Evolutionary conservation across 2,329 filamentous ascomycete species (phyloP).

Genomic region (Ophiostoma himal-ulmi): DNA sequence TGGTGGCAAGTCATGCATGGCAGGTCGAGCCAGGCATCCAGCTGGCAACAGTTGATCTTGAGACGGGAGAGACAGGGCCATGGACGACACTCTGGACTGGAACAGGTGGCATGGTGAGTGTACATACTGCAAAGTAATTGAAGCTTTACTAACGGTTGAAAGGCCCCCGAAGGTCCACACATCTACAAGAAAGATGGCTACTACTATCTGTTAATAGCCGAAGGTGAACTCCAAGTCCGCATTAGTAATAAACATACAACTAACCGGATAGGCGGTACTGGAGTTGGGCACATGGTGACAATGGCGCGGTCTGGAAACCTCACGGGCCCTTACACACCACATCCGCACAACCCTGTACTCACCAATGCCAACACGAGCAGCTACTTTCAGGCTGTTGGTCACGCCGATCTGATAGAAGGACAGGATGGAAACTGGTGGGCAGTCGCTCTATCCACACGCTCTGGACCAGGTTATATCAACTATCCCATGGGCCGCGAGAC

Average conservation of each 20-base stretch:
- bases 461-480: not conserved
- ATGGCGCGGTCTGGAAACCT: not conserved
- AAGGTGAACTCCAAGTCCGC: not conserved
- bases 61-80: not conserved
- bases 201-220: not conserved
- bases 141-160: not conserved
- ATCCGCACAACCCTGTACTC: not conserved
- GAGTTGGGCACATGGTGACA: not conserved
- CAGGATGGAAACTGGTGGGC: not conserved
- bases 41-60: not conserved
- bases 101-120: not conserved
- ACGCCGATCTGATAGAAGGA: not conserved
- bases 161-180: not conserved
- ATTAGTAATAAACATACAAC: not conserved
- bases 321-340: not conserved
- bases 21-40: not conserved
- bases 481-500: not conserved
- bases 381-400: not conserved
- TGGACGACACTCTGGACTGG: not conserved
- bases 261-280: not conserved
- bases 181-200: not conserved
- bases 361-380: not conserved
- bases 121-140: not conserved
- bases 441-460: not conserved
- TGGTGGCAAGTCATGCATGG: not conserved